Percentiles rank a stretch among this genome's conserved stretches.
phyloP scores from a whole-genome alignment of 2,329 filamentous ascomycete species.

The Pestalotiopsis sp. region DNA sequence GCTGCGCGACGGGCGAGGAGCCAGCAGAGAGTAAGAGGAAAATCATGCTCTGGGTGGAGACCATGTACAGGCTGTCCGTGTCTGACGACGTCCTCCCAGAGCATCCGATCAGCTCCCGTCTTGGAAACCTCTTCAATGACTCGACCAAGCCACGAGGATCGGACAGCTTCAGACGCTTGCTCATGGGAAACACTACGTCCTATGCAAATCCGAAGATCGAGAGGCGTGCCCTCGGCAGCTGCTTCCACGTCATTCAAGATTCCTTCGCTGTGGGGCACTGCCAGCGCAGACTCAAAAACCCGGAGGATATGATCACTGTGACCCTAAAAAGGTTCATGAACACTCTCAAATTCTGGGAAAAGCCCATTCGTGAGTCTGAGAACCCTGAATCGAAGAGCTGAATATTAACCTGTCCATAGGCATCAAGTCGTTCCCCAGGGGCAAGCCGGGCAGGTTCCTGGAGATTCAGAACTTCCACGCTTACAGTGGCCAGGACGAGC shows the following conservation, averaged over 20 bases:
- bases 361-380: background rate
- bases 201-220: conserved; percentile 5
- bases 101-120: background rate
- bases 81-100: background rate
- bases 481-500: background rate
- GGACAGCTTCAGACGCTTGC: background rate
- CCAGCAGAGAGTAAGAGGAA: conserved; percentile 4
- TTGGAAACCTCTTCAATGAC: background rate
- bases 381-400: background rate
- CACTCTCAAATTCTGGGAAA: background rate
- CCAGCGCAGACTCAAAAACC: conserved; percentile 10
- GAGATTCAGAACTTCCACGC: background rate
- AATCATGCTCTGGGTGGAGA: background rate
- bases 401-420: background rate
- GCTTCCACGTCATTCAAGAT: conserved; percentile 17
- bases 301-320: background rate
- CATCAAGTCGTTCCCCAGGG: background rate
- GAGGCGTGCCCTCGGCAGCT: conserved; percentile 14
- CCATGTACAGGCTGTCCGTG: background rate
- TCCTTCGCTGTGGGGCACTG: conserved; percentile 18
- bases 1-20: conserved; percentile 4
- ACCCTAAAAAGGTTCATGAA: background rate
- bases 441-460: background rate
- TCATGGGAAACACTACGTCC: conserved; percentile 1
- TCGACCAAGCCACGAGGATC: background rate